Percentiles rank a stretch among this genome's conserved stretches.
Evolutionary conservation across 169 alveolate species (phyloP).

Genomic region (Hepatocystis sp.): DNA sequence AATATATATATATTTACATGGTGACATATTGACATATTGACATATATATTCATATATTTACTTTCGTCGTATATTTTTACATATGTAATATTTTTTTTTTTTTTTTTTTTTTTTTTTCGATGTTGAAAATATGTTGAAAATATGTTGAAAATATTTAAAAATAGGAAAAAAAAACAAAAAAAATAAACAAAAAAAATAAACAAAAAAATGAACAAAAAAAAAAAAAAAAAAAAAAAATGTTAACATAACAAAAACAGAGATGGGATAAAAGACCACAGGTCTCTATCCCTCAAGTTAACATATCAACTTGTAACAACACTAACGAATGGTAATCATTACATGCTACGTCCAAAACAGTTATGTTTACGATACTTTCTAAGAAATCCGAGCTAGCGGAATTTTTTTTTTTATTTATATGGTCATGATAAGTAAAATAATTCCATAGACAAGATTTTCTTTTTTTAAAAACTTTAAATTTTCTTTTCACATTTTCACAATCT

Average conservation of each 20-base stretch:
- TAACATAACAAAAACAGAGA: no score
- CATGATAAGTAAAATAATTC: slow-evolving; percentile 68
- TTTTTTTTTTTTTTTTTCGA: background rate
- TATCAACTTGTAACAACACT: slow-evolving; percentile 39
- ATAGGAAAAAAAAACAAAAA: no score
- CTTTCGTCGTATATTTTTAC: background rate
- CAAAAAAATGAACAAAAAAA: no score
- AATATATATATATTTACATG: no score
- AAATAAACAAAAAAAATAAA: no score
- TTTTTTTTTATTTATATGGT: slow-evolving; percentile 15
- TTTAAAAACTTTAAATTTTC: slow-evolving; percentile 61
- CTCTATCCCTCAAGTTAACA: background rate
- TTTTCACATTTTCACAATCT: slow-evolving; percentile 14
- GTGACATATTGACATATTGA: no score
- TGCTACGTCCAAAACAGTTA: slow-evolving; percentile 52
- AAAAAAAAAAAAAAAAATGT: no score
- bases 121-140: no score
- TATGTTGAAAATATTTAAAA: no score
- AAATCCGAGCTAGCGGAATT: slow-evolving; percentile 5
- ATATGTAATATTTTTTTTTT: slow-evolving; percentile 1
- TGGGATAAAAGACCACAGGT: no score
- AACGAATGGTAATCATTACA: slow-evolving; percentile 70
- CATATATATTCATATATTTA: no score
- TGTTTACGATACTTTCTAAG: slow-evolving; percentile 40
- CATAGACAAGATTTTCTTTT: slow-evolving; percentile 65